Evolutionary conservation across 495 filamentous ascomycete genomes (phyloP), one percentile per base, ranked within the genome.

Genomic region (Annulohypoxylon maeteangense): DNA sequence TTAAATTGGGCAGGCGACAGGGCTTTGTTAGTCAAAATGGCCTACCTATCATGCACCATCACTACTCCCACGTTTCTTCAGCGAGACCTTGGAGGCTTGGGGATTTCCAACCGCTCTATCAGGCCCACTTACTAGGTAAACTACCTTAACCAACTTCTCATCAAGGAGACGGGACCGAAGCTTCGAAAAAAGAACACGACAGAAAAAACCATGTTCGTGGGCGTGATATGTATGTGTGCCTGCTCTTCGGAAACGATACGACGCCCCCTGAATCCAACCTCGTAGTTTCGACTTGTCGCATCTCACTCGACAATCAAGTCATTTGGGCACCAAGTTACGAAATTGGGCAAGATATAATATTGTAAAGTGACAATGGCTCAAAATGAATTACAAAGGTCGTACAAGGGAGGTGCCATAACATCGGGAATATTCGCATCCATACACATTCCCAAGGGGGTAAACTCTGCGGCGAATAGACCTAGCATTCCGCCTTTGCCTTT

Each of bases 1-100:
- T 62, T 68, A 50, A 66, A 73, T 73, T 32, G 34, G 70, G 70
- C 65, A 73, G 70, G 70, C 70, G 65, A 44, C 27, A 58, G 36
- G 65, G 57, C 61, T 29, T 16, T 44, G n/a, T 61, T 61, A 18
- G 48, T 45, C 31, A 51, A 18, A 69, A 18, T 6, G n/a, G 47
- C 42, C 38, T 65, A 22, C 62, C 58, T 72, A 72, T 68, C 70
- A 65, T 60, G 60, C 70, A 68, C 54, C 64, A 68, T 11, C 54
- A 51, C 51, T 31, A 23, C 38, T 69, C 65, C 61, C 65, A 73
- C 70, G 70, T 73, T 73, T 73, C 65, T 66, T 69, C 50, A 68
- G 27, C 60, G 57, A 62, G 32, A 62, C 65, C 48, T 57, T 51
- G 34, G 45, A 20, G 40, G 40, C 40, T 44, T 44, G 40, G n/a